Evolutionary conservation across 331 rosid genomes (phyloP).

Genomic region (Rosa hybrid): DNA sequence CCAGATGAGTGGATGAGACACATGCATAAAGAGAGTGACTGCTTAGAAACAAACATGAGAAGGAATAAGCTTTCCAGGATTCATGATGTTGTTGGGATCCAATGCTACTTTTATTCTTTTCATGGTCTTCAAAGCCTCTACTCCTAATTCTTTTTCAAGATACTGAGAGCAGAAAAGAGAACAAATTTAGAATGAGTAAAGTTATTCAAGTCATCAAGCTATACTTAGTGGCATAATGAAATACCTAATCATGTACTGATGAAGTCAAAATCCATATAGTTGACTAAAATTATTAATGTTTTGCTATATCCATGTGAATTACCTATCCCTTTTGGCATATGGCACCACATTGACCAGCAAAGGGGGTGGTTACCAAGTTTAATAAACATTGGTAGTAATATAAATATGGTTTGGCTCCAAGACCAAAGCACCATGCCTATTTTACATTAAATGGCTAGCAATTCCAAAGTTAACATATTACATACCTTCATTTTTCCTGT

Average conservation of each 20-base stretch:
- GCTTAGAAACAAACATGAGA: slow-evolving; percentile 80
- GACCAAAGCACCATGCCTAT: slow-evolving; percentile 8
- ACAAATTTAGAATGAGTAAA: slow-evolving; percentile 9
- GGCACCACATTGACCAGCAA: slow-evolving; percentile 10
- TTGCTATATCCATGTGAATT: background rate
- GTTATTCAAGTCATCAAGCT: background rate
- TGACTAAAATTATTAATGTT: too few relatives aligned
- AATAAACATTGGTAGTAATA: background rate
- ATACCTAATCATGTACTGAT: background rate
- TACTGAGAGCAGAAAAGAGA: slow-evolving; percentile 43
- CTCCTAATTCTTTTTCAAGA: slow-evolving; percentile 87
- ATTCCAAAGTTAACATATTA: background rate
- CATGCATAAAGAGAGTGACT: slow-evolving; percentile 12
- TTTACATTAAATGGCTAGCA: slow-evolving; percentile 2
- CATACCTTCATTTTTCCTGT: slow-evolving; percentile 94
- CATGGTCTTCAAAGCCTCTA: slow-evolving; percentile 80
- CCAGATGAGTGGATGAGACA: background rate
- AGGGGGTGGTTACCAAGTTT: slow-evolving; percentile 13
- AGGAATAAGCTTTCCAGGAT: slow-evolving; percentile 95
- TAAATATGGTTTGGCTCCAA: background rate
- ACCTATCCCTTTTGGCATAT: background rate
- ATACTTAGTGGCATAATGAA: background rate
- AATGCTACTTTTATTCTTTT: slow-evolving; percentile 73
- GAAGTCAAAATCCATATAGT: background rate
- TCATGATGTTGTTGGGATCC: slow-evolving; percentile 91